Percentiles rank a stretch among this genome's conserved stretches.
Conservation (phyloP, 2,329 filamentous ascomycete genomes). For the Hypoxylon rubiginosum region DNA sequence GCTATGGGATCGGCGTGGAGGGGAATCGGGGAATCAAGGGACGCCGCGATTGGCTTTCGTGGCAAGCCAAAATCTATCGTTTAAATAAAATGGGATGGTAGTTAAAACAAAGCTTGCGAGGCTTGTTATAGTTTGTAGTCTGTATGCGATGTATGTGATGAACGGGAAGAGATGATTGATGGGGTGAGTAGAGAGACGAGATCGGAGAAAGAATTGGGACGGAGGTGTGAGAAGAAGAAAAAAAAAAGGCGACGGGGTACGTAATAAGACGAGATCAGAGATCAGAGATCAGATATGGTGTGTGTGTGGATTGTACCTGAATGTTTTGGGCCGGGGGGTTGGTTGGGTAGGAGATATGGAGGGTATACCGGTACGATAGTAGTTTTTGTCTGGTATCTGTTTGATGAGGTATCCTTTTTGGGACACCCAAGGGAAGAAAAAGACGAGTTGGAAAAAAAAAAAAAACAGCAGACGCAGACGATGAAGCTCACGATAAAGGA, state of each 20-base stretch:
- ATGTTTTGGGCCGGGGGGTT: constrained; percentile 18
- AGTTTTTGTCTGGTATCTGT: constrained; percentile 31
- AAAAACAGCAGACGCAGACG: constrained; percentile 22
- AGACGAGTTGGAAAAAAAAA: constrained; percentile 16
- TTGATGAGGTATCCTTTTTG: constrained; percentile 25
- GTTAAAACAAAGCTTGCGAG: constrained; percentile 19
- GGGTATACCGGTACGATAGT: constrained; percentile 9
- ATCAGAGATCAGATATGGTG: constrained; percentile 3
- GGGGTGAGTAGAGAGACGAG: constrained; percentile 15
- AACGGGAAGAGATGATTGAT: constrained; percentile 25
- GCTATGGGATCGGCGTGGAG: constrained; percentile 28
- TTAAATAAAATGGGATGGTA: constrained; percentile 28
- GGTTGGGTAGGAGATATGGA: constrained; percentile 9
- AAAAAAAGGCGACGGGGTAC: constrained; percentile 33
- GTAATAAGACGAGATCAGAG: constrained; percentile 27
- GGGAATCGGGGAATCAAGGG: no score
- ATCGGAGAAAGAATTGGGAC: constrained; percentile 27
- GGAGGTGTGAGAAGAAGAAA: constrained; percentile 17
- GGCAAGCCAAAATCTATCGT: constrained; percentile 20
- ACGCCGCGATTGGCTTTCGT: constrained; percentile 21
- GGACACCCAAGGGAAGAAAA: constrained; percentile 19
- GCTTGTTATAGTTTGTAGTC: neutral
- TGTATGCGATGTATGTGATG: constrained; percentile 15
- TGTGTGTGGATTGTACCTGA: constrained; percentile 38
- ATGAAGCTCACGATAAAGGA: constrained; percentile 44